A percentile compares a stretch with the other conserved stretches of the same genome.
phyloP scores from a whole-genome alignment of 2,329 filamentous ascomycete species.

The Rhynchosporium graminicola region DNA sequence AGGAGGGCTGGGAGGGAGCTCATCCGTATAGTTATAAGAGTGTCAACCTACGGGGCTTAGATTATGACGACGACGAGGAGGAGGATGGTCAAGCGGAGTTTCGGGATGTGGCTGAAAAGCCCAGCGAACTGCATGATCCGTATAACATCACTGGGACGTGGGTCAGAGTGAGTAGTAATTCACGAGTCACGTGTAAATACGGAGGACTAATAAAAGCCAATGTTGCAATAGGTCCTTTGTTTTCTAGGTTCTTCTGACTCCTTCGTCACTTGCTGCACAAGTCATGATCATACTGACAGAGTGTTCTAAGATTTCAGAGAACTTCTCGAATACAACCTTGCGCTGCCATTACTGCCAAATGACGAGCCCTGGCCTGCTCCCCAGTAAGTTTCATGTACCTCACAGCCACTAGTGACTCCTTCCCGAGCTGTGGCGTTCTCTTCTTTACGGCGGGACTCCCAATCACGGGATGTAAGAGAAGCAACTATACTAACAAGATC shows the following conservation, averaged over 20 bases:
- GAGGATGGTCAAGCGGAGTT: not conserved
- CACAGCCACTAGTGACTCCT: too few species aligned
- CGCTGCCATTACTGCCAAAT: slow-evolving; percentile 44
- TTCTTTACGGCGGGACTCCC: too few species aligned
- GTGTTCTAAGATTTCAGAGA: slow-evolving; percentile 66
- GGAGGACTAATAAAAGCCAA: not conserved
- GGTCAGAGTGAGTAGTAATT: slow-evolving; percentile 56
- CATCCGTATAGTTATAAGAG: slow-evolving; percentile 22
- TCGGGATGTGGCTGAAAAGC: not conserved
- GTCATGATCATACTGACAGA: slow-evolving; percentile 38
- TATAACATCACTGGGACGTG: slow-evolving; percentile 72
- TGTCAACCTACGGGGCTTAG: slow-evolving; percentile 1
- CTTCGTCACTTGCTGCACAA: not conserved
- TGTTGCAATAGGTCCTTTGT: slow-evolving; percentile 44
- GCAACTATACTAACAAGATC: too few species aligned
- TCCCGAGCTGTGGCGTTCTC: too few species aligned
- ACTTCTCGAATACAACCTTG: slow-evolving; percentile 72
- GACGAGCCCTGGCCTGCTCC: slow-evolving; percentile 54
- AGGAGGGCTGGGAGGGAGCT: slow-evolving; percentile 21
- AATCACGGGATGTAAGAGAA: too few species aligned
- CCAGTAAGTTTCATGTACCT: slow-evolving; percentile 33
- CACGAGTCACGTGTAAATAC: not conserved
- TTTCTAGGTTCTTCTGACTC: slow-evolving; percentile 43
- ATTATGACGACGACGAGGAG: not conserved
- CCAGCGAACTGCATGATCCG: slow-evolving; percentile 56